Evolutionary conservation across 345 rosid genomes (phyloP).

Genomic region (Combretum micranthum): DNA sequence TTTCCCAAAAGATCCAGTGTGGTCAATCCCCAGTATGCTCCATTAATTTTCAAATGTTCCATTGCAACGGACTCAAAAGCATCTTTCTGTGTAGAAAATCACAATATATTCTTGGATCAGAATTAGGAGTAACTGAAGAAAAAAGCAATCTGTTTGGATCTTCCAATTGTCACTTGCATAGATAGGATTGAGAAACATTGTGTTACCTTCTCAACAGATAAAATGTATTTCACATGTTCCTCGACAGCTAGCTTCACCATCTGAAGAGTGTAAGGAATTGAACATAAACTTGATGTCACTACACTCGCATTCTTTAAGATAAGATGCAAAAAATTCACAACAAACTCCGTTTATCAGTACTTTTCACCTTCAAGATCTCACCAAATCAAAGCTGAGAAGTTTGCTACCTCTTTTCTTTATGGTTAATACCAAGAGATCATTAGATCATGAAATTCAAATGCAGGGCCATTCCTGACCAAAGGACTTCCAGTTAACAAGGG

Average conservation of each 20-base stretch:
- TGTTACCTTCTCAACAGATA: slow-evolving; percentile 60
- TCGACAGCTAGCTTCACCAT: slow-evolving; percentile 61
- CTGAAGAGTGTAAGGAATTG: neutral
- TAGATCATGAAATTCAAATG: no score
- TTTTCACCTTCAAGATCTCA: no score
- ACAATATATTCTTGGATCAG: neutral
- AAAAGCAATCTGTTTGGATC: neutral
- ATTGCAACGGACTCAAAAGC: slow-evolving; percentile 79
- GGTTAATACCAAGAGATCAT: no score
- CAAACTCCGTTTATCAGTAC: no score
- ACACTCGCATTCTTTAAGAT: no score
- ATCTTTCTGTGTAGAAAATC: slow-evolving; percentile 38
- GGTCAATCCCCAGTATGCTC: slow-evolving; percentile 89
- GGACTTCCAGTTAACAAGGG: no score
- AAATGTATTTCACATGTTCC: slow-evolving; percentile 57
- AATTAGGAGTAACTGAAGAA: neutral
- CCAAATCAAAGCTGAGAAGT: no score
- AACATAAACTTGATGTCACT: no score
- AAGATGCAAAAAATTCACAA: no score
- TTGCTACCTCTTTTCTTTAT: no score
- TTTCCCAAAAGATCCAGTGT: slow-evolving; percentile 71
- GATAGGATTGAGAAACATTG: neutral
- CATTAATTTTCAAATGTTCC: slow-evolving; percentile 90
- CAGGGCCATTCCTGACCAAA: no score
- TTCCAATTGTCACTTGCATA: neutral